These are phyloP conservation scores for Aspergillus uvarum DNA, from an alignment of 2,329 filamentous ascomycete genomes.

Conservation along the genomic window DNA sequence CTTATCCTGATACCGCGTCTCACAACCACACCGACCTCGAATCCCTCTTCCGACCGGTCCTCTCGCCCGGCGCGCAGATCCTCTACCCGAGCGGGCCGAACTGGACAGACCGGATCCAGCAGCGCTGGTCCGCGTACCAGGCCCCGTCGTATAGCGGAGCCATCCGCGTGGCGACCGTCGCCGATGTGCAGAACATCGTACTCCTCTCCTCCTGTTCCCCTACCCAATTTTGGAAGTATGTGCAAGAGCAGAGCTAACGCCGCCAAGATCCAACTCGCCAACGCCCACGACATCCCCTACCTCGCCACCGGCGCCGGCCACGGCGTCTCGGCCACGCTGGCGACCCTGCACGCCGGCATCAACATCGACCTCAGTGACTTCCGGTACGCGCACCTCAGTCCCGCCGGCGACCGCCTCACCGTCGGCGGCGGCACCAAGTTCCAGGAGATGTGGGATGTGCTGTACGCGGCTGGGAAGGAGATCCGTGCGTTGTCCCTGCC, in stretches of 20 bases:
- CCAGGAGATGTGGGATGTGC: constrained; percentile 1
- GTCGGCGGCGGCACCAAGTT: not conserved
- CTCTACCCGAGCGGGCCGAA: not conserved
- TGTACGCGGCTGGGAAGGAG: constrained; percentile 4
- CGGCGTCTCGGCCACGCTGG: not conserved
- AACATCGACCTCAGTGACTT: constrained; percentile 8
- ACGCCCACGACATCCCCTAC: constrained; percentile 1
- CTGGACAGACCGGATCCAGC: not conserved
- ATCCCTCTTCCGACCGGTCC: not conserved
- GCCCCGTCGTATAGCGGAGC: not conserved
- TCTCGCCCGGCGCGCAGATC: not conserved
- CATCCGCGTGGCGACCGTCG: not conserved
- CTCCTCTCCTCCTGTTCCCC: too few relatives aligned
- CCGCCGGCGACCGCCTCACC: not conserved
- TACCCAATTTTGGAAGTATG: too few relatives aligned
- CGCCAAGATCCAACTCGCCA: not conserved
- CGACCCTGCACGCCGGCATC: not conserved
- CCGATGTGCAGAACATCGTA: constrained; percentile 1
- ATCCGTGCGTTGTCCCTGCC: not conserved
- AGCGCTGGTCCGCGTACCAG: not conserved
- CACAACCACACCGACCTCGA: too few relatives aligned
- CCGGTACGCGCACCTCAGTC: not conserved
- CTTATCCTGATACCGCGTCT: too few relatives aligned
- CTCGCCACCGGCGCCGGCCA: not conserved
- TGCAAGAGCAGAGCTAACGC: too few relatives aligned